A percentile compares a stretch with the other conserved stretches of the same genome.
Evolutionary conservation across 2,329 filamentous ascomycete genomes (phyloP).

Genomic region (Dactylonectria macrodidyma): DNA sequence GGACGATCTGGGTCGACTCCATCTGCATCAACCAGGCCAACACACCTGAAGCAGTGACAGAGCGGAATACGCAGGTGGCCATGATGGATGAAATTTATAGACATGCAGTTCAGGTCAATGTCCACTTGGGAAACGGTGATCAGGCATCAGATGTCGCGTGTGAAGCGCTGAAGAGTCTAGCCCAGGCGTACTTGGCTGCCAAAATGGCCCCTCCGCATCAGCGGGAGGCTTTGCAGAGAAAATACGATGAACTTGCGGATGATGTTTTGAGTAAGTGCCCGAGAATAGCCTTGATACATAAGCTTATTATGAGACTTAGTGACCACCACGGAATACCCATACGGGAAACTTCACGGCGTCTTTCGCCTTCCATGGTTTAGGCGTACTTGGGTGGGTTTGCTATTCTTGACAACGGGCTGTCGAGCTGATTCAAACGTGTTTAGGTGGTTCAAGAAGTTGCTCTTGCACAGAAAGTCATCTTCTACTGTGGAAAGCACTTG

Average conservation of each 20-base stretch:
- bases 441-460: neutral
- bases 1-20: neutral
- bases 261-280: neutral
- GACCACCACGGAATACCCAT: neutral
- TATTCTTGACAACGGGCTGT: neutral
- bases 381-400: neutral
- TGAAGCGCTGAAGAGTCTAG: neutral
- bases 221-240: neutral
- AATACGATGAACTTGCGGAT: neutral
- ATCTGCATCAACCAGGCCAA: neutral
- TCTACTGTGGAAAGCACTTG: neutral
- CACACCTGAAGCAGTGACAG: neutral
- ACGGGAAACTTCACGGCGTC: neutral
- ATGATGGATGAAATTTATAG: neutral
- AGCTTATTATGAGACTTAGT: neutral
- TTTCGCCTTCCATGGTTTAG: neutral
- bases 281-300: neutral
- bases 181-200: neutral
- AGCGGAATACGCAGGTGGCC: neutral
- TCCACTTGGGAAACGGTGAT: neutral
- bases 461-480: neutral
- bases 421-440: neutral
- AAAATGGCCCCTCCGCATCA: neutral
- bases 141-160: neutral
- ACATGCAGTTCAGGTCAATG: neutral